Conservation (phyloP, 768 basidiomycete genomes). For the Lepiota venenata region DNA sequence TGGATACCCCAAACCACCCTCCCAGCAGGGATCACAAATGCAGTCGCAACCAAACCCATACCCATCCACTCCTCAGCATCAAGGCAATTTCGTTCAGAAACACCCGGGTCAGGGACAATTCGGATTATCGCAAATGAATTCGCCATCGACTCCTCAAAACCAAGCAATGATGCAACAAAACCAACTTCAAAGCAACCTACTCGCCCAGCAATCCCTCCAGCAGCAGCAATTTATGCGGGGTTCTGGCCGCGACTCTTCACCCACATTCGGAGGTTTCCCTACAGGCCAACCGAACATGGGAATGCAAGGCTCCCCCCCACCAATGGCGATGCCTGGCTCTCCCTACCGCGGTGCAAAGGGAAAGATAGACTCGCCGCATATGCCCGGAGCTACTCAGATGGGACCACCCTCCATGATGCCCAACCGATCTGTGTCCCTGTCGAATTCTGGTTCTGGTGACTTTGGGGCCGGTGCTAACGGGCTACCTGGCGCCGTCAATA, state of each 20-base stretch:
- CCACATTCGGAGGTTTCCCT: conserved; percentile 4
- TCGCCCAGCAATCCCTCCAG: conserved; percentile 5
- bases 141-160: background rate
- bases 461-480: conserved; percentile 2
- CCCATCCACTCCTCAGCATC: conserved; percentile 4
- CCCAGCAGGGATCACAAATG: conserved; percentile 11
- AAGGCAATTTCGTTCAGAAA: conserved; percentile 2
- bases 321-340: conserved; percentile 16
- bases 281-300: background rate
- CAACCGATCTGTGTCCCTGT: conserved; percentile 6
- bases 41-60: conserved; percentile 3
- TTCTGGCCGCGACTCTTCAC: background rate
- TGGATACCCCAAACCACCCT: conserved; percentile 11
- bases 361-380: conserved; percentile 23
- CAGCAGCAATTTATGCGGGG: conserved; percentile 14
- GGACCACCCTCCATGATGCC: conserved; percentile 17
- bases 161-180: conserved; percentile 10
- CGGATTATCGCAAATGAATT: conserved; percentile 9
- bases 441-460: background rate
- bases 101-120: conserved; percentile 6
- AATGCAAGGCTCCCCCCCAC: conserved; percentile 11
- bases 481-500: background rate
- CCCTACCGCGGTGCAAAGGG: conserved; percentile 29
- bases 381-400: conserved; percentile 14
- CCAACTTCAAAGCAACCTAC: conserved; percentile 3